Base-by-base conservation (phyloP, 1,139 yeast genomes). In the Schwanniomyces etchellsii region DNA sequence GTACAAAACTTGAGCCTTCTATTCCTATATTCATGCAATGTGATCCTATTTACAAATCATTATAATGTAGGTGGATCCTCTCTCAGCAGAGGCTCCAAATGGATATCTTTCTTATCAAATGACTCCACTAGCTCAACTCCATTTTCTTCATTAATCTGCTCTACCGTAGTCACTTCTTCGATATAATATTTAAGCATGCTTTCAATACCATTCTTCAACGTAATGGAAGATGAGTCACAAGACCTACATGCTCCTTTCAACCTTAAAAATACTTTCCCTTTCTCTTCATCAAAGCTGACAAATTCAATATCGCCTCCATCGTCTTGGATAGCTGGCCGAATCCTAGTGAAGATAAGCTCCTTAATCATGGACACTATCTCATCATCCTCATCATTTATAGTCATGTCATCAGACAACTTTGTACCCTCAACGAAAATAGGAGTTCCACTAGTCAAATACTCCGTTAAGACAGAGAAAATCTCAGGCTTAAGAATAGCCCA, bases 401-500 rank as follows among this genome's bases (percentile, higher is more conserved):
- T 61, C 58, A 67, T 56, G 34, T 65, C 74, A 14, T 51, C 44
- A 3, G 57, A 38, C 9, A 66, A 39, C 12, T 38, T 42, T 6
- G 43, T 32, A 5, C 45, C 57, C 16, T 62, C 65, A 16, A 59
- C 61, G 7, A 79, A 51, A 2, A 81, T 66, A 1, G 80, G 75
- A 10, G 75, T 73, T 0, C 96, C 96, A 30, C 84, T 75, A 4
- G 86, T 79, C 40, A 91, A 61, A 45, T 77, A 85, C 48, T 88
- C 95, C 0, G 96, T 88, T 34, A 91, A 60, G 12, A 88, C 70
- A 16, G 91, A 76, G 48, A 88, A 84, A 27, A 91, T 83, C 49
- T 86, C 95, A 0, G 97, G 96, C 51, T 89, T 85, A 31, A 91
- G 64, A 22, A 83, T 60, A 32, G 80, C 64, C 98, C 98, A 91